These are phyloP conservation scores for Monosporascus sp. DNA, from an alignment of 2,329 filamentous ascomycete genomes.

Conservation along the genomic window DNA sequence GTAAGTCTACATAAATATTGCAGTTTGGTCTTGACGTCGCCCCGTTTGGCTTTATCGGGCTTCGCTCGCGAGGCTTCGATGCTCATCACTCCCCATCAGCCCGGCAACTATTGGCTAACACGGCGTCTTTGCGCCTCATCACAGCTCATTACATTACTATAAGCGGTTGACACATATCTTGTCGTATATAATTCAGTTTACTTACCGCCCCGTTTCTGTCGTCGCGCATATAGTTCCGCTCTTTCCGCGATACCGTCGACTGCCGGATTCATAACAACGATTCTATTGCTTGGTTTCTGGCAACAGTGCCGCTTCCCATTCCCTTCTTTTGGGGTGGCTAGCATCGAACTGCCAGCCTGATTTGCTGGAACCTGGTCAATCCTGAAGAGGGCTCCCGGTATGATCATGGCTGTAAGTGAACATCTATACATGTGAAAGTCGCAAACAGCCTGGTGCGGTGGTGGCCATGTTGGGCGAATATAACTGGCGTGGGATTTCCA, in stretches of 20 bases:
- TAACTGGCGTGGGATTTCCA: too few relatives aligned
- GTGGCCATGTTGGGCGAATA: too few relatives aligned
- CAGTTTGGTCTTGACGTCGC: background rate
- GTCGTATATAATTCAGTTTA: background rate
- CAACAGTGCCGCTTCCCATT: background rate
- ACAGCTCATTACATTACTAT: background rate
- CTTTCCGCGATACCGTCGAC: background rate
- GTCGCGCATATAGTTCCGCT: background rate
- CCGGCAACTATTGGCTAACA: background rate
- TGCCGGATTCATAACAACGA: background rate
- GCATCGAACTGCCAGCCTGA: background rate
- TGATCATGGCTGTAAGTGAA: background rate
- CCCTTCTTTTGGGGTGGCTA: background rate
- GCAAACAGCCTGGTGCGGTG: background rate
- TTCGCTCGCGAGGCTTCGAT: background rate
- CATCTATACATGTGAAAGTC: background rate
- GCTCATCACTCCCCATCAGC: background rate
- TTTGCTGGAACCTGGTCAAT: background rate
- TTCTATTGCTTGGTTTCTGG: background rate
- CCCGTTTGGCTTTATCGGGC: background rate
- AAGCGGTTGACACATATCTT: background rate
- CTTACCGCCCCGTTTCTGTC: background rate
- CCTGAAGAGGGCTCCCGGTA: background rate
- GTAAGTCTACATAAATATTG: background rate
- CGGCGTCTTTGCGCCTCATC: background rate